phyloP scores from a whole-genome alignment of 73 alveolate genomes.

The Effrenium voratum region DNA sequence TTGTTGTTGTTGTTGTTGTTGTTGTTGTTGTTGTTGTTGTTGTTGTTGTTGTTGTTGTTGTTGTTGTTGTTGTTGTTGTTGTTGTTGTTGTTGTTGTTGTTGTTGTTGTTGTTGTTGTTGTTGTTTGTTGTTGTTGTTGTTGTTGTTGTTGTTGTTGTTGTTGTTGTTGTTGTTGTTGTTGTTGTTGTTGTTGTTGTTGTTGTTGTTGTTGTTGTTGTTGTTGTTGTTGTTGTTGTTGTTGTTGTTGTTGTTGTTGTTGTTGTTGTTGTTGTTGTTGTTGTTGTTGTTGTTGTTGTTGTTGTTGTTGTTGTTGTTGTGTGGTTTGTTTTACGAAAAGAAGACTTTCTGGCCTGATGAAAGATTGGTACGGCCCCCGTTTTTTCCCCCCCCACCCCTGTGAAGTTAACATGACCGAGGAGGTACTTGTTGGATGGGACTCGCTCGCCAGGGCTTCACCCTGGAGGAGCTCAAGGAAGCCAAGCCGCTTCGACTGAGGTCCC shows the following conservation, averaged over 20 bases:
- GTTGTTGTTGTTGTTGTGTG: not conserved
- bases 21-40: too few species aligned
- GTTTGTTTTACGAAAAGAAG: not conserved
- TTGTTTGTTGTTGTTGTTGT: not conserved
- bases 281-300: too few species aligned
- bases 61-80: too few species aligned
- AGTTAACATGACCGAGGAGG: too few species aligned
- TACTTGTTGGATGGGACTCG: not conserved
- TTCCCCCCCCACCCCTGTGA: too few species aligned
- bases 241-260: not conserved
- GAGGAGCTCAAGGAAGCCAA: conserved; percentile 96
- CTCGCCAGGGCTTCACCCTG: conserved; percentile 96
- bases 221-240: too few species aligned
- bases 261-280: not conserved
- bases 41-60: too few species aligned
- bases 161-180: not conserved
- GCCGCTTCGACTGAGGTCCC: too few species aligned
- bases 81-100: too few species aligned
- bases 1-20: too few species aligned
- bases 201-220: not conserved
- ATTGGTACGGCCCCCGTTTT: too few species aligned
- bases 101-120: not conserved
- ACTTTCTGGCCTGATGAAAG: too few species aligned
- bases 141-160: not conserved
- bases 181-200: not conserved